A percentile compares a stretch with the other conserved stretches of the same genome.
Conservation (phyloP, 1,284 basidiomycete species). For the Sutorius eximius region DNA sequence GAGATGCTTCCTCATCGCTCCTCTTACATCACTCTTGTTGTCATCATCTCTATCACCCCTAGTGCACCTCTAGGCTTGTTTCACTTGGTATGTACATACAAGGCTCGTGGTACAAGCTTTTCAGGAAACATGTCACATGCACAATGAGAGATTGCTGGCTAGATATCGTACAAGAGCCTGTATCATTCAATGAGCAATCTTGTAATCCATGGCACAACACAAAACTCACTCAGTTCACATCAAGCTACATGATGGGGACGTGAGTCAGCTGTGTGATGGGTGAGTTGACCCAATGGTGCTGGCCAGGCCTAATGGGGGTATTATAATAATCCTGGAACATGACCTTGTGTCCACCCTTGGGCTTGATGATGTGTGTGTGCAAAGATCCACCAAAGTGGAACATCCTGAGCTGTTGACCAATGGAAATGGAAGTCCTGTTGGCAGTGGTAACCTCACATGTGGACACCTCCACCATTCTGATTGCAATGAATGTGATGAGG, state of each 20-base stretch:
- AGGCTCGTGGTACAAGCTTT: not conserved
- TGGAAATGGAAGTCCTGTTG: not conserved
- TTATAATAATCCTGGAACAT: not conserved
- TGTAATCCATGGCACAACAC: not conserved
- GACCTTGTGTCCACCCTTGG: not conserved
- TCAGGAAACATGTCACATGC: not conserved
- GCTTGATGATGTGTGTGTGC: constrained; percentile 41
- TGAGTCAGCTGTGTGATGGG: not conserved
- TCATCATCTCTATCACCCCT: too few species aligned
- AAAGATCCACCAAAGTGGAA: constrained; percentile 57
- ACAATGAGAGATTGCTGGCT: not conserved
- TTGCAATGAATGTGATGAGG: constrained; percentile 36
- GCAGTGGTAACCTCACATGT: constrained; percentile 37
- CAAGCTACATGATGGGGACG: too few species aligned
- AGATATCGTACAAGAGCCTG: not conserved
- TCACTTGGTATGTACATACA: too few species aligned
- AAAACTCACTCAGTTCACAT: not conserved
- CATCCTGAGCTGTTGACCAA: constrained; percentile 36
- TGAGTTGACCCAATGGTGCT: constrained; percentile 8
- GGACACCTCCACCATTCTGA: constrained; percentile 60
- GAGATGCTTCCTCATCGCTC: too few species aligned
- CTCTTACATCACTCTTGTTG: too few species aligned
- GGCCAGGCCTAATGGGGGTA: not conserved
- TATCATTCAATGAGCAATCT: not conserved
- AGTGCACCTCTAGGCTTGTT: too few species aligned